A percentile compares a stretch with the other conserved stretches of the same genome.
Evolutionary conservation across 495 filamentous ascomycete species (phyloP).

Genomic region (Penicillium manginii): DNA sequence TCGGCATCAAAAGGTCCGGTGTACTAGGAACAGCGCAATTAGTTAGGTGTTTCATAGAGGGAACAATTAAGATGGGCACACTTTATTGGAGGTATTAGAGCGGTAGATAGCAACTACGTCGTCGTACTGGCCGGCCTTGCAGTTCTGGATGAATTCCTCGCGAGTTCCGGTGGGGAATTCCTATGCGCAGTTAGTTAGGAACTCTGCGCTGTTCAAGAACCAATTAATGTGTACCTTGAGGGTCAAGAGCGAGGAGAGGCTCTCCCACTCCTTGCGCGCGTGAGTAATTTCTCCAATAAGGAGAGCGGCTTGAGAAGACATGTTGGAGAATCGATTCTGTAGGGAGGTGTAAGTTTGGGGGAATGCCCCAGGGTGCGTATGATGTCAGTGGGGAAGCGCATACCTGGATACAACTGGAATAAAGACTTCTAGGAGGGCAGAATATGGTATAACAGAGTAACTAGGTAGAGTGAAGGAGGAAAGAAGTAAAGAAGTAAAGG

Average conservation of each 20-base stretch:
- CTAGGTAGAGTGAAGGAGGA: background rate
- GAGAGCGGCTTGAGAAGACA: constrained; percentile 51
- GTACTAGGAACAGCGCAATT: constrained; percentile 38
- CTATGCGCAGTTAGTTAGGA: constrained; percentile 31
- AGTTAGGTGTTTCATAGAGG: background rate
- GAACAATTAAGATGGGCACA: constrained; percentile 23
- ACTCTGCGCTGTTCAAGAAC: background rate
- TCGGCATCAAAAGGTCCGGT: constrained; percentile 65
- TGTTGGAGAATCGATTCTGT: constrained; percentile 22
- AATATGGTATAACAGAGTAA: background rate
- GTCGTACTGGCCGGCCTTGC: constrained; percentile 57
- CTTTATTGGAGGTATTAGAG: constrained; percentile 61
- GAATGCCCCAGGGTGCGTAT: too few species aligned
- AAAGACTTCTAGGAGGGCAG: background rate
- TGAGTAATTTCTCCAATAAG: constrained; percentile 60
- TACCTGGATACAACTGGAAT: background rate
- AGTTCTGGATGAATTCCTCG: constrained; percentile 56
- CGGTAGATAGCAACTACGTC: constrained; percentile 62
- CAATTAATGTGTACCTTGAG: constrained; percentile 50
- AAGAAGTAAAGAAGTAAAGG: too few species aligned
- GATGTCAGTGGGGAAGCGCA: constrained; percentile 1
- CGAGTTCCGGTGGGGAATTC: constrained; percentile 57
- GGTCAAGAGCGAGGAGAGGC: constrained; percentile 51
- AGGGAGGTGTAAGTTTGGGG: constrained; percentile 18
- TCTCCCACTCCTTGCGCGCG: constrained; percentile 60